A percentile compares a stretch with the other conserved stretches of the same genome.
These are phyloP conservation scores for Marchantia polymorpha DNA, from an alignment of 225 moss, liverwort and hornwort genomes.

Conservation along the genomic window DNA sequence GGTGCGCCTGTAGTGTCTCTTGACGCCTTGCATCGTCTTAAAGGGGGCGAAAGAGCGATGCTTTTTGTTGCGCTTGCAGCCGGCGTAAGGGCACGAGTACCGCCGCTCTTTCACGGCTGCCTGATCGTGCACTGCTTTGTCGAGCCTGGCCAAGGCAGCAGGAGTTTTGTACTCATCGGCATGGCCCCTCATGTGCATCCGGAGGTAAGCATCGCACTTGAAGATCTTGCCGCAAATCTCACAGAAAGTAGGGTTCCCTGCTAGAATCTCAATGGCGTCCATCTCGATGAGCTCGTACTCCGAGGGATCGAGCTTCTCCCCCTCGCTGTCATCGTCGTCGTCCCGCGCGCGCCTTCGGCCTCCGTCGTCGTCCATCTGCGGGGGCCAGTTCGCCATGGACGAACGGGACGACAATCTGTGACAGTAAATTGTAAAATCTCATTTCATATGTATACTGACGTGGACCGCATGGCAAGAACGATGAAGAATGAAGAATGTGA, in stretches of 20 bases:
- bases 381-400: slow-evolving; percentile 6
- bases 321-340: slow-evolving; percentile 74
- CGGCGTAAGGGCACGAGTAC: slow-evolving; percentile 77
- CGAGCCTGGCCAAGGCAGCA: slow-evolving; percentile 83
- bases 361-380: slow-evolving; percentile 55
- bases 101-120: slow-evolving; percentile 47
- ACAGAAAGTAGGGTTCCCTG: slow-evolving; percentile 93
- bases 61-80: slow-evolving; percentile 95
- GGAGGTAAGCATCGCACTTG: slow-evolving; percentile 86
- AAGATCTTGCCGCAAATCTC: slow-evolving; percentile 94
- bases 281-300: slow-evolving; percentile 91
- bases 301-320: slow-evolving; percentile 63
- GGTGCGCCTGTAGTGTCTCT: slow-evolving; percentile 94
- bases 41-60: slow-evolving; percentile 90
- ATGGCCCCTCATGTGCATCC: slow-evolving; percentile 99
- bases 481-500: no score
- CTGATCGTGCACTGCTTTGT: slow-evolving; percentile 51
- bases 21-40: slow-evolving; percentile 95
- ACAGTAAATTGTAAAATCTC: no score
- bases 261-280: slow-evolving; percentile 79
- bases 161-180: slow-evolving; percentile 97
- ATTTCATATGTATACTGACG: no score
- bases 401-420: background rate
- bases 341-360: slow-evolving; percentile 31
- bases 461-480: no score